Conservation (phyloP, 257 asterid species). For the Ilex aquifolium region DNA sequence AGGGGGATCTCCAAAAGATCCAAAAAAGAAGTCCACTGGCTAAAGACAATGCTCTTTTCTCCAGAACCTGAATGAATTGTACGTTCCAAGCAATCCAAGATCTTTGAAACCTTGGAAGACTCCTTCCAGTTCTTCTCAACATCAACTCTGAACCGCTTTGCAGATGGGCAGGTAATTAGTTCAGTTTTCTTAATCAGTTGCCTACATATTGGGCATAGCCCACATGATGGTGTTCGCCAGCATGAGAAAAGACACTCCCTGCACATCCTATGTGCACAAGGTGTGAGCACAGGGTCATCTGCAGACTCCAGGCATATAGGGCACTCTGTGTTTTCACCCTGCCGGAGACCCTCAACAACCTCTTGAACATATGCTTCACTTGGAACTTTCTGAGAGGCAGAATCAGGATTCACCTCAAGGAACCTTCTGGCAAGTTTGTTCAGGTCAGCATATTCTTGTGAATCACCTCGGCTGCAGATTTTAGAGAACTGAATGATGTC, state of each 20-base stretch:
- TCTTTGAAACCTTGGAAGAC: conserved; percentile 62
- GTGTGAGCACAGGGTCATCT: conserved; percentile 79
- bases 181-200: conserved; percentile 48
- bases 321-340: conserved; percentile 61
- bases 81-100: conserved; percentile 50
- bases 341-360: conserved; percentile 60
- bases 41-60: conserved; percentile 76
- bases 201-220: conserved; percentile 74
- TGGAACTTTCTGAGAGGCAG: conserved; percentile 32
- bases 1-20: conserved; percentile 73
- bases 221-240: conserved; percentile 56
- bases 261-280: conserved; percentile 88
- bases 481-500: neutral
- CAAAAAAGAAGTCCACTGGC: conserved; percentile 83
- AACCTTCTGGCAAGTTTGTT: conserved; percentile 60
- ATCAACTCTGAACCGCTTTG: conserved; percentile 46
- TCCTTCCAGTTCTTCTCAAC: conserved; percentile 67
- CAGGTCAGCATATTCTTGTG: conserved; percentile 58
- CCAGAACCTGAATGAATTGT: conserved; percentile 33
- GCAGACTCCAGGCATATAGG: conserved; percentile 87
- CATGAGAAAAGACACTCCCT: conserved; percentile 71
- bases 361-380: conserved; percentile 68
- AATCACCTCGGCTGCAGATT: conserved; percentile 55
- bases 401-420: conserved; percentile 41
- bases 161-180: conserved; percentile 66